Evolutionary conservation across 2,329 filamentous ascomycete species (phyloP).

Genomic region (Trichophyton simii): DNA sequence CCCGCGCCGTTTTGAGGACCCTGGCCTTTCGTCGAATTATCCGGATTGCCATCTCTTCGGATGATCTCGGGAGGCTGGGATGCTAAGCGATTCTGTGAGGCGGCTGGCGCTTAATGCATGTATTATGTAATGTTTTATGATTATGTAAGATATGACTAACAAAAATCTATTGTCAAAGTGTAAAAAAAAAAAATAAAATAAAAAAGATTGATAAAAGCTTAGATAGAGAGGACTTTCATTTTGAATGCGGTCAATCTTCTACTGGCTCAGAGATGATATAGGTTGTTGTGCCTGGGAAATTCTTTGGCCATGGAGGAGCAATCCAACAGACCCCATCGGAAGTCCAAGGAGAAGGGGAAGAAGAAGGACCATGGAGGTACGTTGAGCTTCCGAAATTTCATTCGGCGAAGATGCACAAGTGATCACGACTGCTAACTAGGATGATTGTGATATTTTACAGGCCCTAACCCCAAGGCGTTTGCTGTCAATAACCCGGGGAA

Average conservation of each 20-base stretch:
- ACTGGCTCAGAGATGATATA: neutral
- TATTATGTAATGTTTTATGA: neutral
- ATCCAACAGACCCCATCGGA: slow-evolving; percentile 70
- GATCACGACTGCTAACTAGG: neutral
- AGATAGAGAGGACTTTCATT: neutral
- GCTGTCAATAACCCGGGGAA: slow-evolving; percentile 71
- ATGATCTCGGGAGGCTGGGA: no score
- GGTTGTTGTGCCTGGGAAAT: neutral
- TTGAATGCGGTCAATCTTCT: neutral
- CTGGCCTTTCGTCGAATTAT: no score
- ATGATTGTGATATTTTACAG: slow-evolving; percentile 29
- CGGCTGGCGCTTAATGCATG: neutral
- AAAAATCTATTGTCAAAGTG: neutral
- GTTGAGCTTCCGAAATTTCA: slow-evolving; percentile 3
- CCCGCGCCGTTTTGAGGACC: no score
- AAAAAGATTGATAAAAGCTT: neutral
- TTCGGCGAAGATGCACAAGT: neutral
- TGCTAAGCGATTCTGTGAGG: neutral
- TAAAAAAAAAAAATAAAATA: neutral
- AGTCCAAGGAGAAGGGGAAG: slow-evolving; percentile 81
- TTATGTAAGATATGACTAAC: neutral
- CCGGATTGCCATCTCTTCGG: no score
- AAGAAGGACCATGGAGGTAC: slow-evolving; percentile 21
- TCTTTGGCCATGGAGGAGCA: slow-evolving; percentile 60
- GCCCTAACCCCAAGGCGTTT: slow-evolving; percentile 81